phyloP scores from a whole-genome alignment of 129 eudicot genomes.

The Glebionis coronaria region DNA sequence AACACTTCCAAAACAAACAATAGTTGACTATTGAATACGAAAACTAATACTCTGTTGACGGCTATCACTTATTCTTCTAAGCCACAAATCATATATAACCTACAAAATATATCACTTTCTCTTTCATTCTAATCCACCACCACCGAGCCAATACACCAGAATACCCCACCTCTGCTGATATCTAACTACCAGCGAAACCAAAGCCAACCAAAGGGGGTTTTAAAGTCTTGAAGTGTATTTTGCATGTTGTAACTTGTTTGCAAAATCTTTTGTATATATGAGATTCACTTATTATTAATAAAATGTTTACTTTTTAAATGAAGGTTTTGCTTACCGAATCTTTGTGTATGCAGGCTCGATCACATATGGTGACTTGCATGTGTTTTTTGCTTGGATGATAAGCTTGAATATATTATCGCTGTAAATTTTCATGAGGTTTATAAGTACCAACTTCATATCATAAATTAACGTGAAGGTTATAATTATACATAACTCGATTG shows the following conservation, averaged over 20 bases:
- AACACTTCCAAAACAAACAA: too few relatives aligned
- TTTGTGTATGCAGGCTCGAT: constrained; percentile 58
- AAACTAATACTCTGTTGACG: too few relatives aligned
- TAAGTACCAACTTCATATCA: not conserved
- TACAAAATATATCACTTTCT: too few relatives aligned
- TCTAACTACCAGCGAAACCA: too few relatives aligned
- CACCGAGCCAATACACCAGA: too few relatives aligned
- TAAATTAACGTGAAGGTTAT: constrained; percentile 1
- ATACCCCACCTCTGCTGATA: too few relatives aligned
- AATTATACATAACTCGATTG: not conserved
- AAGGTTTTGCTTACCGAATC: constrained; percentile 2
- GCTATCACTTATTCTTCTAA: too few relatives aligned
- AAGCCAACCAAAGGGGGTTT: too few relatives aligned
- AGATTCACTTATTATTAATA: not conserved
- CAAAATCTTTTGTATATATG: not conserved
- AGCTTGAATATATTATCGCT: constrained; percentile 83
- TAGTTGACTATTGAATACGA: too few relatives aligned
- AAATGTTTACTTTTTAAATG: not conserved
- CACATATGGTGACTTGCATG: constrained; percentile 90
- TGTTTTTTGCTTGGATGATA: constrained; percentile 94
- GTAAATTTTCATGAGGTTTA: constrained; percentile 38
- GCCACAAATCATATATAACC: too few relatives aligned
- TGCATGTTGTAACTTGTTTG: not conserved
- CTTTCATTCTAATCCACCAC: too few relatives aligned
- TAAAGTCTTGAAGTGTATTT: too few relatives aligned